Evolutionary conservation across 495 filamentous ascomycete genomes (phyloP), one percentile per base, ranked within the genome.

Genomic region (Usnea hakonensis): DNA sequence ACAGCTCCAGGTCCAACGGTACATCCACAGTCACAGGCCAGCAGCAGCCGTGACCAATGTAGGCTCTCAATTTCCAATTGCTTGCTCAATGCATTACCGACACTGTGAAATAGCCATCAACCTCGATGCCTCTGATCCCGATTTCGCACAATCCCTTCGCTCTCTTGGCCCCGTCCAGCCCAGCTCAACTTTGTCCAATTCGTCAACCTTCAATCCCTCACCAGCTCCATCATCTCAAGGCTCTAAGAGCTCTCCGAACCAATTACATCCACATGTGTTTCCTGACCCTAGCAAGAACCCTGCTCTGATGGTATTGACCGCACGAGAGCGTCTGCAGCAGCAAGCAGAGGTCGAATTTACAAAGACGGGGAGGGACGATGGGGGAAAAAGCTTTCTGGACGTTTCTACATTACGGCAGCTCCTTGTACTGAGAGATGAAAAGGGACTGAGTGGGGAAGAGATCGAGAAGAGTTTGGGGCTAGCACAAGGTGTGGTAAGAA

Each of bases 161-260:
- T 72, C 73, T 44, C 77, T 90, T 65, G 87, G 87, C 60, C 80
- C 87, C 60, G 86, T 89, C 23, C 77, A 79, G 56, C 85, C 86
- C 21, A 75, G 75, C 60, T 84, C 84, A 13, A 83, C 81, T 36
- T 70, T 79, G 65, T 85, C 86, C 11, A 73, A 77, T 65, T 77
- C 80, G 37, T 85, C 81, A 60, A 79, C 77, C 58, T 78, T 81
- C 68, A 64, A 62, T 68, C 57, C 58, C 63, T 30, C 37, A 67
- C 55, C 66, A 58, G 59, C 26, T 58, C 63, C 58, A 30, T 11
- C 59, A 70, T 16, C 68, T 72, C 38, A 73, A 38, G 50, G 63
- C 28, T 46, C 69, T 32, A 35, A 40, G 19, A 19, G 52, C 30
- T 50, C 43, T 28, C 60, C 38, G 48, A 62, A 54, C 19, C 55